These are phyloP conservation scores for Solanum lignicaule DNA, from an alignment of 257 asterid genomes.

Conservation along the genomic window DNA sequence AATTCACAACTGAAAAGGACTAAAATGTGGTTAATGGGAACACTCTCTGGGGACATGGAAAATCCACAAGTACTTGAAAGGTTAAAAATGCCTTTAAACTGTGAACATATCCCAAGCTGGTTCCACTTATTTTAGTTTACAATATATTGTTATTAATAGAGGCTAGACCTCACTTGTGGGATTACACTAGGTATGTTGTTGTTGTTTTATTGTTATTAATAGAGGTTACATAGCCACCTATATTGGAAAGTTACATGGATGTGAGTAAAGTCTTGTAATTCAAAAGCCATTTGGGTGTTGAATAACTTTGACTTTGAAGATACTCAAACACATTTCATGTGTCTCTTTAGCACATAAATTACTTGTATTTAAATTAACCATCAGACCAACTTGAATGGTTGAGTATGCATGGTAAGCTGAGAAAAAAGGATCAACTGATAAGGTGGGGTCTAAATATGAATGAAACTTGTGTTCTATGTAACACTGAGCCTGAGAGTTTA, in stretches of 20 bases:
- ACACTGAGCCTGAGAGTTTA: too few species aligned
- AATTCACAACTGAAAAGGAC: neutral
- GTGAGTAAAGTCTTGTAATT: too few species aligned
- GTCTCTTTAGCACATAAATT: neutral
- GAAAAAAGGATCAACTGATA: too few species aligned
- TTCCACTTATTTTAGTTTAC: too few species aligned
- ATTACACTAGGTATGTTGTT: too few species aligned
- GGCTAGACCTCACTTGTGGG: too few species aligned
- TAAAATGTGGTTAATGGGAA: neutral
- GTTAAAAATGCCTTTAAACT: neutral
- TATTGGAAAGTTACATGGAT: too few species aligned
- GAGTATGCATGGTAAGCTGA: too few species aligned
- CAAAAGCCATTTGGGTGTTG: neutral
- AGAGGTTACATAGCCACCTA: neutral
- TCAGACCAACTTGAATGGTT: neutral
- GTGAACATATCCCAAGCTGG: neutral
- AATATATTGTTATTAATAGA: too few species aligned
- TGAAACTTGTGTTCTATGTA: too few species aligned
- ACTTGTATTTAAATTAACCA: neutral
- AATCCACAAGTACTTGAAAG: neutral
- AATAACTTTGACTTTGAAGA: conserved; percentile 25
- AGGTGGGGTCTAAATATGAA: too few species aligned
- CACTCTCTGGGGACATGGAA: neutral
- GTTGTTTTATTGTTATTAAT: neutral
- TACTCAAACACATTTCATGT: neutral